Percentiles rank a stretch among this genome's conserved stretches.
These are phyloP conservation scores for Chrysophaeum taylorii DNA, from an alignment of 352 stramenopile species.

Conservation along the genomic window DNA sequence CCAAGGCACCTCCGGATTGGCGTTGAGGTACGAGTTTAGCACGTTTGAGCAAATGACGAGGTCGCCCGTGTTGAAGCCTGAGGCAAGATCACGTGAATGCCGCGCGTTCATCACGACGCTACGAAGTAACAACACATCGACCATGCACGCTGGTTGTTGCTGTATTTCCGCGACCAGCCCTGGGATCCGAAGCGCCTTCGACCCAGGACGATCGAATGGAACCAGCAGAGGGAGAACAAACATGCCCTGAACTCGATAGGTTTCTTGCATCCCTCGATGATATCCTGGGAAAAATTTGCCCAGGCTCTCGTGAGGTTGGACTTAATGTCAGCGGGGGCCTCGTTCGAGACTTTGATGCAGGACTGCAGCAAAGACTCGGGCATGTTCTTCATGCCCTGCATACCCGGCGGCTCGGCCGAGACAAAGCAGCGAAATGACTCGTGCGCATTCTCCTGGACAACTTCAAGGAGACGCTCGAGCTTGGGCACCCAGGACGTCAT, in stretches of 20 bases:
- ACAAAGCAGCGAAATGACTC: constrained; percentile 90
- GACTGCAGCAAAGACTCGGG: constrained; percentile 86
- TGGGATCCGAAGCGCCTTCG: constrained; percentile 79
- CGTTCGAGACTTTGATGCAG: constrained; percentile 89
- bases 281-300: constrained; percentile 82
- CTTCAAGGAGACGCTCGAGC: constrained; percentile 82
- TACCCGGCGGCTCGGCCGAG: constrained; percentile 70
- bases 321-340: constrained; percentile 85
- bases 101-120: too few relatives aligned
- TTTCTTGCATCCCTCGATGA: constrained; percentile 50
- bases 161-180: constrained; percentile 82
- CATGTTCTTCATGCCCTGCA: constrained; percentile 80
- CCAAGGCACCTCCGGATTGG: constrained; percentile 75
- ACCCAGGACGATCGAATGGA: constrained; percentile 84
- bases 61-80: constrained; percentile 89
- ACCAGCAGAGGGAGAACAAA: constrained; percentile 85
- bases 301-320: constrained; percentile 82
- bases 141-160: too few relatives aligned
- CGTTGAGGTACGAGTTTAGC: constrained; percentile 79
- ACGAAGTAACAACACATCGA: too few relatives aligned
- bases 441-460: constrained; percentile 73
- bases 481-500: constrained; percentile 83
- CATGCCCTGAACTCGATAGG: constrained; percentile 80
- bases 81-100: too few relatives aligned
- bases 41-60: constrained; percentile 87